Evolutionary conservation across 768 basidiomycete genomes (phyloP), one percentile per base, ranked within the genome.

Genomic region (Dentipellis sp.): DNA sequence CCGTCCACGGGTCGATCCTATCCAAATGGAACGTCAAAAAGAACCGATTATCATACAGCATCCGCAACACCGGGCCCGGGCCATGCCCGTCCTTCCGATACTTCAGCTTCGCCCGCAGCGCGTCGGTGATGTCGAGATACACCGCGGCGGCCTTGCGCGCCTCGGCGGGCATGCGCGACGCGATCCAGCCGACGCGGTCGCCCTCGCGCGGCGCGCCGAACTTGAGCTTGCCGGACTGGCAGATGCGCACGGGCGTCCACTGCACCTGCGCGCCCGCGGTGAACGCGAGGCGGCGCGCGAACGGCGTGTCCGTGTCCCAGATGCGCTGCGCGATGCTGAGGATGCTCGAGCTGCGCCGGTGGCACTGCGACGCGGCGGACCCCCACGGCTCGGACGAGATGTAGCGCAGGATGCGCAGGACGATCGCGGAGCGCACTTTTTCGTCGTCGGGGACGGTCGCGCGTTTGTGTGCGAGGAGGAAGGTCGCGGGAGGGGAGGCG

Each of bases 301-400:
- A 65, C 37, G 60, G 52, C 42, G 47, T 68, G 17, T 73, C 54
- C 9, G 65, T 64, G 3, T 64, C 50, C 78, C 81, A 87, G 6
- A 91, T 58, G 6, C 69, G 70, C 11, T 67, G 50, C 17, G 78
- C 65, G 56, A 91, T 80, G 38, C 73, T 74, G 1, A 70, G 59
- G 29, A 86, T 65, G 51, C 75, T 77, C 6, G 55, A 59, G 40
- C 64, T 66, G 9, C 80, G 75, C 36, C 90, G 77, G 57, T 77
- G 69, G 2, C 75, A 80, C 60, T 89, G 83, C 1, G 89, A 79
- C 8, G 73, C 77, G 16, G 77, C 63, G 49, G 81, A 81, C 4
- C 91, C 91, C 91, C 91, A 93, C 2, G 88, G 84, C 39, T 78
- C 72, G 47, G 81, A 83, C 0, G 90, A 91, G 42, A 83, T 71